Base-by-base conservation (phyloP, 306 rosid genomes). In the Glycine latifolia region DNA sequence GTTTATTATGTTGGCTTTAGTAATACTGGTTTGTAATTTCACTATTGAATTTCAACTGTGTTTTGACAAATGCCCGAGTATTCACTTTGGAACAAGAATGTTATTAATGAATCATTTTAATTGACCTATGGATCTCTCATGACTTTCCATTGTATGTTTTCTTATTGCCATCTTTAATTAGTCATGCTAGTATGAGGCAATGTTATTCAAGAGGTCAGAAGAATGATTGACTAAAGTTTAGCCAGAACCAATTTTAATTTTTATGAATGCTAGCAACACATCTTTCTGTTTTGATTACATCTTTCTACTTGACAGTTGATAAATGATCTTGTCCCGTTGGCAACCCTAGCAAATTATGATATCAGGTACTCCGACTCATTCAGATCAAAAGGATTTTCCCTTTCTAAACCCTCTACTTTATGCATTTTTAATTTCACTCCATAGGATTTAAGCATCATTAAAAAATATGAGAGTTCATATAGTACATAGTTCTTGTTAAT, bases 71-170 rank as follows among this genome's bases (percentile, higher is more conserved):
- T 75, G 6, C 31, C 31, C 15, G 53, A 31, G 53, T 20, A 5
- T 39, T 71, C 68, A 10, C 79, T 11, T 20, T 63, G 10, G 33
- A 81, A 20, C 4, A 44, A 67, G 6, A 15, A 56, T 54, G 61
- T 39, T 66, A 47, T 5, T 41, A 44, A 3, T 44, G 49, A 44
- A 26, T 20, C 20, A 2, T 72, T 63, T 71, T 73, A 48, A 14
- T 2, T 67, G 41, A 81, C 35, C 63, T 20, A 60, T 47, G 81
- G 41, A 59, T 58, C 77, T 65, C 13, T 47, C 55, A 26, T 55
- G 39, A 48, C 46, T 16, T 53, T 26, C 47, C 31, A n/a, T 39
- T 48, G 59, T 46, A 12, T 16, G 3, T 53, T 44, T 47, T 53
- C 33, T 43, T 6, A 50, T 55, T 26, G 56, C n/a, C 67, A 11